A percentile compares a stretch with the other conserved stretches of the same genome.
phyloP scores from a whole-genome alignment of 148 eudicot genomes.

The Camellia japonica region DNA sequence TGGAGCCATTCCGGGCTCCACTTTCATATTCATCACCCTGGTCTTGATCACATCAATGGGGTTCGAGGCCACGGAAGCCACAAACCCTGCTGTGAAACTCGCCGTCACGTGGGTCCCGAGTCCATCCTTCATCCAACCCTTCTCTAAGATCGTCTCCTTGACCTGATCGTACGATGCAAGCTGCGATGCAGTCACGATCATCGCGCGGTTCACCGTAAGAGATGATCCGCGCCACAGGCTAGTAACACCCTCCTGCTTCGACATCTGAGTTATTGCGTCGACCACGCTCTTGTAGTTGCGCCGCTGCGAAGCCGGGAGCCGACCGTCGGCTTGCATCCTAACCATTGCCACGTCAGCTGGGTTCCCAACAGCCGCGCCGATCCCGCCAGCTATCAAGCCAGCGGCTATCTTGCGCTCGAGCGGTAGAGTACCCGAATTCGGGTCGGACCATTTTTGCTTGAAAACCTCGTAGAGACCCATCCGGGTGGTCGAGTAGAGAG shows the following conservation, averaged over 20 bases:
- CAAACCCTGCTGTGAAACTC: conserved; percentile 47
- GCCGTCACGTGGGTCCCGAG: conserved; percentile 45
- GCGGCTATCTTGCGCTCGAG: conserved; percentile 34
- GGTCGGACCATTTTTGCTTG: conserved; percentile 36
- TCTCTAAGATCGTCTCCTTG: conserved; percentile 38
- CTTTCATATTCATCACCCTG: conserved; percentile 53
- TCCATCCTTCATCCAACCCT: conserved; percentile 38
- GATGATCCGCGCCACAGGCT: conserved; percentile 56
- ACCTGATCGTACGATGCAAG: conserved; percentile 46
- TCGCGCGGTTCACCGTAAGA: conserved; percentile 52
- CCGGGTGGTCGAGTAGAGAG: conserved; percentile 36
- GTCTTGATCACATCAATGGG: conserved; percentile 54
- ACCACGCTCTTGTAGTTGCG: conserved; percentile 39
- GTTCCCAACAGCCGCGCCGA: conserved; percentile 52
- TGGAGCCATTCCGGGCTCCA: conserved; percentile 29
- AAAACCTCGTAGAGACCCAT: conserved; percentile 44
- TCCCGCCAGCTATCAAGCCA: conserved; percentile 43
- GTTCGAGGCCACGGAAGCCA: conserved; percentile 47
- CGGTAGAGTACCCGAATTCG: conserved; percentile 25
- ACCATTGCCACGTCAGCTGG: conserved; percentile 62
- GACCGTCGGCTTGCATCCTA: conserved; percentile 55
- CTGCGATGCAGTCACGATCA: conserved; percentile 51
- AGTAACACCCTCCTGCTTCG: conserved; percentile 29
- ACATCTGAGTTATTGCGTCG: conserved; percentile 37
- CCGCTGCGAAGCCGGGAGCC: conserved; percentile 36